Conservation (phyloP, 2,329 filamentous ascomycete species). For the Exserohilum rostratum region DNA sequence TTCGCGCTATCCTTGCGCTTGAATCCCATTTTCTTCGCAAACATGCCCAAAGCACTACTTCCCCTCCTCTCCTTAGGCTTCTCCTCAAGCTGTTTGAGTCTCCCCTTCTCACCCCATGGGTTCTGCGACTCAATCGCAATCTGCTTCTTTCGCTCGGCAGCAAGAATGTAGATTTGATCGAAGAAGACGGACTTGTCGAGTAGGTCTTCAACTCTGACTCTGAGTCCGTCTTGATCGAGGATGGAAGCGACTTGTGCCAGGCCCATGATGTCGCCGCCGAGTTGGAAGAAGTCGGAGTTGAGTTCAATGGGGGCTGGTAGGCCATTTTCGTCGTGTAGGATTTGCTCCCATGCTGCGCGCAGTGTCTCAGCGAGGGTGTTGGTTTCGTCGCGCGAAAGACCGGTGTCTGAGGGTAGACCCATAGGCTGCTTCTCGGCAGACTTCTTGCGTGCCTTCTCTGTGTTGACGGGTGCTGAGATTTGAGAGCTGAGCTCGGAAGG, state of each 20-base stretch:
- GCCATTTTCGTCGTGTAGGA: constrained; percentile 35
- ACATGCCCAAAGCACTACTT: constrained; percentile 10
- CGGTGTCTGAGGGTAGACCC: constrained; percentile 32
- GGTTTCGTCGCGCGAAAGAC: constrained; percentile 34
- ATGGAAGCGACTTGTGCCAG: constrained; percentile 40
- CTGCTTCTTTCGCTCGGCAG: constrained; percentile 34
- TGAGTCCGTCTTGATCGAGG: constrained; percentile 34
- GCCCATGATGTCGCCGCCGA: constrained; percentile 45
- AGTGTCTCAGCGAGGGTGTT: constrained; percentile 31
- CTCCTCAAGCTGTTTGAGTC: constrained; percentile 17
- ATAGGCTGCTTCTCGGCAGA: constrained; percentile 33
- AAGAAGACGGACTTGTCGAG: constrained; percentile 39
- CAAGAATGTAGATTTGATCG: constrained; percentile 37
- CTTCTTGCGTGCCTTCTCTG: constrained; percentile 31
- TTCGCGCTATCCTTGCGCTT: constrained; percentile 25
- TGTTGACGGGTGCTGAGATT: constrained; percentile 29
- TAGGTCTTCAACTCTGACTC: constrained; percentile 39
- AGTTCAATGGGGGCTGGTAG: constrained; percentile 27
- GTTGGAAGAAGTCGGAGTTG: constrained; percentile 41
- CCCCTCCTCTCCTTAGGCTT: constrained; percentile 17
- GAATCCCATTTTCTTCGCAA: constrained; percentile 30
- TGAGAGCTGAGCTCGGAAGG: constrained; percentile 35
- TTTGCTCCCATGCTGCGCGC: constrained; percentile 39
- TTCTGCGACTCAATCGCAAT: constrained; percentile 32
- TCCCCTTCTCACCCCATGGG: constrained; percentile 42